Evolutionary conservation across 2,329 filamentous ascomycete species (phyloP), one percentile per base, ranked within the genome.

Genomic region (Diaporthe aspalathi): DNA sequence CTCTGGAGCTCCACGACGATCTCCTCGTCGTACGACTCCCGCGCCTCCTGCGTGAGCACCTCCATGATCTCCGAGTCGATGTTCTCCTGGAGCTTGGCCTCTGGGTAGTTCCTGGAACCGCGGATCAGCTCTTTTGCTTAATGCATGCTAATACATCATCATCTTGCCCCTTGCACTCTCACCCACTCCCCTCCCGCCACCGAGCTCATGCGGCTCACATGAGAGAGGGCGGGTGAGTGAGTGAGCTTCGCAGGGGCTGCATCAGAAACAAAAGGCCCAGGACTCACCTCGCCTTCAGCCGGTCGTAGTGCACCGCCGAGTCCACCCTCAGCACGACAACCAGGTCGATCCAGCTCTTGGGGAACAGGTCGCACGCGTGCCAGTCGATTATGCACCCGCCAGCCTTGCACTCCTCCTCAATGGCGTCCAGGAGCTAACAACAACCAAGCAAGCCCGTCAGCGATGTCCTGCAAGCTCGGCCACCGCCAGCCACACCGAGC

Each of bases 51-150:
- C 24, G 97, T 85, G 70, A 99, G 84, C 32, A 98, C 94, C 79
- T 97, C 93, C 91, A 99, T 98, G 79, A 99, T 98, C 84, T 99
- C 96, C 38, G 94, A 93, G 81, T 99, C 96, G 72, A 99, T 85
- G 79, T 99, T 99, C 81, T 98, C 96, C 81, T 98, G 93, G 53
- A 99, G 85, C 81, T 99, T 99, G 74, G 88, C 87, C 79, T 96
- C 93, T 73, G 89, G 87, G 81, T 98, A 98, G 73, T 94, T 92
- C 75, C 92, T 93, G 49, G 22, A 27, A 24, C 29, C 24, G 29
- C 62, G 63, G 6, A 5, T 56, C 9, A 69, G 49, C n/a, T 8
- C 43, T 8, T 50, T 50, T 52, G 29, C 17, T 16, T 2, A 63
- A 32, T n/a, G n/a, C n/a, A n/a, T n/a, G n/a, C n/a, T n/a, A n/a